Base-by-base conservation (phyloP, 73 alveolate species). In the Paramecium primaurelia region DNA sequence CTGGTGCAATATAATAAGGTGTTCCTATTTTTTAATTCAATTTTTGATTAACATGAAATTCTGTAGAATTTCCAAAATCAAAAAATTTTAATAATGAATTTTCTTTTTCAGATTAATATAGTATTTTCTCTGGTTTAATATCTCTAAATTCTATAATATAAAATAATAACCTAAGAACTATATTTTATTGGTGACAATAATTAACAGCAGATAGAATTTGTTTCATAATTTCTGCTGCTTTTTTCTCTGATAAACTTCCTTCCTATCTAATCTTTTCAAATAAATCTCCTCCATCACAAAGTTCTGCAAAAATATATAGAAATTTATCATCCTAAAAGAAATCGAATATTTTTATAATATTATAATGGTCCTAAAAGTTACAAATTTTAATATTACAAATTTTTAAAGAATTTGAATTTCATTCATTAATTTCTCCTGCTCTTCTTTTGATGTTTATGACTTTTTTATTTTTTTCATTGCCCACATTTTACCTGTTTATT, bases 231-330 rank as follows among this genome's bases (percentile, higher is more conserved):
- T 95, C 91, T 9, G 99, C 95, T 22, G 98, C 96, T 88, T 96
- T 97, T 60, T 84, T 87, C 93, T 98, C 99, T 1, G 98, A 77
- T 93, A 98, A 97, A 59, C 95, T 92, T 8, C 98, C 98, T 86
- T 97, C 96, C 18, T 64, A 88, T n/a, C 92, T 85, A 18, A 98
- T 97, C 28, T 97, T 98, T 68, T 98, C 98, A 91, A 95, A 97
- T 58, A 97, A 93, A 86, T 97, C 99, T 51, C 99, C 99, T 32
- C 99, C 99, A 80, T 94, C 94, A 90, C 99, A 97, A 26, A 97
- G 71, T 94, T 97, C 99, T 22, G 97, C 96, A 20, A 97, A 97
- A 47, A 97, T 96, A 96, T 94, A 96, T 77, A 96, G 96, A 54
- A 96, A 84, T 92, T 94, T 96, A 93, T 96, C 98, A 92, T 95